phyloP scores from a whole-genome alignment of 331 rosid species.

The Rhamnella rubrinervis region DNA sequence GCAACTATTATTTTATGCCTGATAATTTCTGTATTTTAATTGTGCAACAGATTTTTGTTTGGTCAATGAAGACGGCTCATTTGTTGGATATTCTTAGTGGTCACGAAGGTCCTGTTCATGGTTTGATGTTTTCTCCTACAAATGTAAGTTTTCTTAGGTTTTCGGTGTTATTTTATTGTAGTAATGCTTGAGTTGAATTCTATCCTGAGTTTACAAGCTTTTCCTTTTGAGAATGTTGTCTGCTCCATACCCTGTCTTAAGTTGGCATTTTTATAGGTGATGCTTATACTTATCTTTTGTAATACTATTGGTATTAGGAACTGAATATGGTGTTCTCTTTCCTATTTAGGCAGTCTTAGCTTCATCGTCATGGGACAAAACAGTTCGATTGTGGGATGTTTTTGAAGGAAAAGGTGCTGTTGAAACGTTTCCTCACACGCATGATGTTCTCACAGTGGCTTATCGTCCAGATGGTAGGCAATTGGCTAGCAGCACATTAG shows the following conservation, averaged over 20 bases:
- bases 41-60: slow-evolving; percentile 70
- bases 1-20: neutral
- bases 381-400: slow-evolving; percentile 95
- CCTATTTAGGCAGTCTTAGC: slow-evolving; percentile 66
- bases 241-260: neutral
- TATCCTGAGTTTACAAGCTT: neutral
- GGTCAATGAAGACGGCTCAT: slow-evolving; percentile 89
- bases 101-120: slow-evolving; percentile 97
- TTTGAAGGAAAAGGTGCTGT: slow-evolving; percentile 87
- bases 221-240: neutral
- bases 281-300: neutral
- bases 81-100: slow-evolving; percentile 87
- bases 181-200: neutral
- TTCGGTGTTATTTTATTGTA: neutral
- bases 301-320: neutral
- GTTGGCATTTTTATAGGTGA: neutral
- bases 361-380: slow-evolving; percentile 94
- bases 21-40: slow-evolving; percentile 5
- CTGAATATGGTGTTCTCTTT: slow-evolving; percentile 10
- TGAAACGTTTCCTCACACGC: slow-evolving; percentile 79
- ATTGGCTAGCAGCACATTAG: slow-evolving; percentile 93
- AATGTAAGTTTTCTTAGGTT: slow-evolving; percentile 55
- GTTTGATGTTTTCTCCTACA: slow-evolving; percentile 85
- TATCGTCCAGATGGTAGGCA: slow-evolving; percentile 98
- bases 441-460: slow-evolving; percentile 85